phyloP scores from a whole-genome alignment of 441 rosid species.

The Kokia cookei region DNA sequence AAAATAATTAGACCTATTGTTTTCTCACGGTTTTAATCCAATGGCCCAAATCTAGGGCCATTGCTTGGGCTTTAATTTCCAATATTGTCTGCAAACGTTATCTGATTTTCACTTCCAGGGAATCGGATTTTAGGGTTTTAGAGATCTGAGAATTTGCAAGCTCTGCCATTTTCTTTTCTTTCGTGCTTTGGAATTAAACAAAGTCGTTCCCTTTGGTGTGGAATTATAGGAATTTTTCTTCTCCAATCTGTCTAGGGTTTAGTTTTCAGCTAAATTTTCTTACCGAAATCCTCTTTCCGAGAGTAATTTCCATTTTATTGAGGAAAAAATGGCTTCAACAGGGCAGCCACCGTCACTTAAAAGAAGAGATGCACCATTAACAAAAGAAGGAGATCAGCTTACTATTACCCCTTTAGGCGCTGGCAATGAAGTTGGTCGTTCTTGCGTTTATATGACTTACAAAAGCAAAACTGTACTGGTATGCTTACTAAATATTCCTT shows the following conservation, averaged over 20 bases:
- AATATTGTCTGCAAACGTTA: background rate
- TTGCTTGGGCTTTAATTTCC: background rate
- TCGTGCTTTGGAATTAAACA: background rate
- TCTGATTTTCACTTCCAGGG: background rate
- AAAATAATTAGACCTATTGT: no score
- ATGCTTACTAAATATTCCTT: background rate
- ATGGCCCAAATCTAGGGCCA: background rate
- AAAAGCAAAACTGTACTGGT: slow-evolving; percentile 78
- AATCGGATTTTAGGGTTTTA: background rate
- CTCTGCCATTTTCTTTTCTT: background rate
- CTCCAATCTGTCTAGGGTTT: background rate
- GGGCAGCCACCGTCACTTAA: slow-evolving; percentile 40
- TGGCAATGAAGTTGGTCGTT: slow-evolving; percentile 90
- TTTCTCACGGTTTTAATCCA: background rate
- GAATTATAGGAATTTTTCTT: background rate
- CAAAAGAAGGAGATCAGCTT: slow-evolving; percentile 72
- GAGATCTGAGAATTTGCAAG: background rate
- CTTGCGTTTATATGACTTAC: slow-evolving; percentile 79
- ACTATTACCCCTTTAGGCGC: slow-evolving; percentile 80
- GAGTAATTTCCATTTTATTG: background rate
- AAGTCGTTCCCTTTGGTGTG: no score
- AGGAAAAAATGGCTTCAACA: slow-evolving; percentile 38
- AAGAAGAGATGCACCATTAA: slow-evolving; percentile 49
- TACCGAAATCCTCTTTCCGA: background rate
- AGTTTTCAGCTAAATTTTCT: background rate